Percentiles rank a stretch among this genome's conserved stretches.
phyloP scores from a whole-genome alignment of 805 yeast species.

The Jamesozyma rosinii region DNA sequence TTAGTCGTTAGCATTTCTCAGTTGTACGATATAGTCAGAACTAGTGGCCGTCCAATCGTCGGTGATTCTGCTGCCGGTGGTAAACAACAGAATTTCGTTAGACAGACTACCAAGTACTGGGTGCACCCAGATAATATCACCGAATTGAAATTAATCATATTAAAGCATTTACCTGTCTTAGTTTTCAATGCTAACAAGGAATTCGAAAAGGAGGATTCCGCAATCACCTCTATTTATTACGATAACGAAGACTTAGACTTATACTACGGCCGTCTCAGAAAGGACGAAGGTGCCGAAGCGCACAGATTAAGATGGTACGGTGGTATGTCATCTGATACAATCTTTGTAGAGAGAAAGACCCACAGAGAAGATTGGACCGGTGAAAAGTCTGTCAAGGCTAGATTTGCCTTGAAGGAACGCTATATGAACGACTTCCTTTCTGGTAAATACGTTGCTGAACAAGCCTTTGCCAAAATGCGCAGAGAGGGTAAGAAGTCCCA shows the following conservation, averaged over 20 bases:
- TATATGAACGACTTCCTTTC: constrained; percentile 74
- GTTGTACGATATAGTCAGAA: constrained; percentile 84
- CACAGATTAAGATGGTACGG: constrained; percentile 98
- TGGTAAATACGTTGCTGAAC: constrained; percentile 79
- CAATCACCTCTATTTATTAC: constrained; percentile 92
- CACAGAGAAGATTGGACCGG: constrained; percentile 99
- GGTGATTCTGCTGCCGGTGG: constrained; percentile 99
- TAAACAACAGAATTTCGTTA: constrained; percentile 90
- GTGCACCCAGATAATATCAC: constrained; percentile 98
- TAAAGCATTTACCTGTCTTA: constrained; percentile 92
- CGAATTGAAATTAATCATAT: constrained; percentile 81
- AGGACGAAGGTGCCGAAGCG: constrained; percentile 98
- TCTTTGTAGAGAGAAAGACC: constrained; percentile 93
- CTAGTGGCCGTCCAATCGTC: constrained; percentile 87
- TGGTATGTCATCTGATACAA: constrained; percentile 86
- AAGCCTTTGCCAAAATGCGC: constrained; percentile 85
- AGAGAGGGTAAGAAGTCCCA: constrained; percentile 82
- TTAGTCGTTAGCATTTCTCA: constrained; percentile 83
- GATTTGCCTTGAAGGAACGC: constrained; percentile 87
- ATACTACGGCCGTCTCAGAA: constrained; percentile 87
- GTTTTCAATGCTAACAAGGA: constrained; percentile 95
- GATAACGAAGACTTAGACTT: constrained; percentile 85
- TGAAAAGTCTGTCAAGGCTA: constrained; percentile 96
- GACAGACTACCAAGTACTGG: constrained; percentile 99
- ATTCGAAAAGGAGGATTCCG: constrained; percentile 87